A percentile compares a stretch with the other conserved stretches of the same genome.
Conservation (phyloP, 2,329 filamentous ascomycete genomes). For the Sclerotinia minor region DNA sequence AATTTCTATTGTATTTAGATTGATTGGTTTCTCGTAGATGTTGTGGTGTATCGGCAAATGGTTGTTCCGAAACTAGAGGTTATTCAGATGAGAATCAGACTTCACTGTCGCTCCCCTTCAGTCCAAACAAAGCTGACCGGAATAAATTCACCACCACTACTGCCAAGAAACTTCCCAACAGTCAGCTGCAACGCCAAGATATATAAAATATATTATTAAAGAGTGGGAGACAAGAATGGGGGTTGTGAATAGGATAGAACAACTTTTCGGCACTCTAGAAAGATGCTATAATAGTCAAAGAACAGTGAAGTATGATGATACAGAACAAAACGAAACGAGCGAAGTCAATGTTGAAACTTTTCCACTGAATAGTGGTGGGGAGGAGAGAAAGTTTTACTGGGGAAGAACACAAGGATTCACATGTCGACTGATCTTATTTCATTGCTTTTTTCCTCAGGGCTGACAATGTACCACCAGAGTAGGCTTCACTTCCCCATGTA, state of each 20-base stretch:
- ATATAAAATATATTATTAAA: neutral
- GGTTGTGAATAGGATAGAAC: neutral
- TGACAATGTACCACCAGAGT: constrained; percentile 2
- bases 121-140: neutral
- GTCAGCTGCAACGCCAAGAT: neutral
- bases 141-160: neutral
- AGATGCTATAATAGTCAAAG: constrained; percentile 2
- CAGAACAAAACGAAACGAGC: neutral
- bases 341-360: neutral
- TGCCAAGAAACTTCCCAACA: constrained; percentile 3
- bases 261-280: neutral
- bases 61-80: constrained; percentile 12
- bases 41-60: neutral
- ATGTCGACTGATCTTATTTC: neutral
- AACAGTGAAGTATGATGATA: neutral
- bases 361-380: constrained; percentile 3
- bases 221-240: neutral
- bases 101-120: constrained; percentile 17
- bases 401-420: constrained; percentile 5
- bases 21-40: neutral
- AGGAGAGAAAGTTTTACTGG: constrained; percentile 1
- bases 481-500: constrained; percentile 3
- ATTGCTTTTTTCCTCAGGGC: constrained; percentile 14
- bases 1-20: neutral
- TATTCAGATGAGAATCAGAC: constrained; percentile 7